These are phyloP conservation scores for Macrolepiota albuminosa DNA, from an alignment of 768 basidiomycete genomes.

Conservation along the genomic window DNA sequence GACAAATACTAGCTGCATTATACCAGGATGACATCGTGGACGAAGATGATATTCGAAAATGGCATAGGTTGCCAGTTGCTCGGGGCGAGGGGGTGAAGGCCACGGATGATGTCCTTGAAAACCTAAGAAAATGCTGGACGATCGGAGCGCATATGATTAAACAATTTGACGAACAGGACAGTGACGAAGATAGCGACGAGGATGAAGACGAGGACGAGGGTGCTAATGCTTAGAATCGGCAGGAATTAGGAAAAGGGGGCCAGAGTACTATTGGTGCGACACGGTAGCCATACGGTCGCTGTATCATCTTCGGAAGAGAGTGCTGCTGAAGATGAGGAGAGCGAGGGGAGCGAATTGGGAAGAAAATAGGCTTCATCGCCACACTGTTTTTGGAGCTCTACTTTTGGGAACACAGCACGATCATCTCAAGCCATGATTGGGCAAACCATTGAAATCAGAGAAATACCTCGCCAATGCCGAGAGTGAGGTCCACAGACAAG, in stretches of 20 bases:
- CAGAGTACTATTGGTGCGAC: neutral
- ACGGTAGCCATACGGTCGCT: neutral
- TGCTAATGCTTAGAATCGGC: neutral
- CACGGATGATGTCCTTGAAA: conserved; percentile 38
- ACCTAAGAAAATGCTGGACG: conserved; percentile 63
- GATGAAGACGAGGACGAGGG: conserved; percentile 3
- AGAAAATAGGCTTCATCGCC: no score
- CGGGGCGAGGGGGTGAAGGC: conserved; percentile 44
- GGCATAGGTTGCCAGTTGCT: conserved; percentile 62
- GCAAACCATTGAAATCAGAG: neutral
- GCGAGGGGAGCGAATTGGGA: neutral
- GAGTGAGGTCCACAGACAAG: neutral
- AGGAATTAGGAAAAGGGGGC: neutral
- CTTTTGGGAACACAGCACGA: neutral
- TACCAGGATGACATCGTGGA: conserved; percentile 93
- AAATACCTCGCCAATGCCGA: neutral
- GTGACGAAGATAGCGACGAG: conserved; percentile 16
- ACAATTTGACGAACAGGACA: conserved; percentile 70
- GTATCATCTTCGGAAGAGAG: neutral
- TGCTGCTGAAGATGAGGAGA: neutral
- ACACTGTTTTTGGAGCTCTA: neutral
- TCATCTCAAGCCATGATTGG: neutral
- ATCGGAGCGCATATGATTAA: conserved; percentile 73
- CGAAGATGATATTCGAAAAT: conserved; percentile 84
- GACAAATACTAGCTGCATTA: conserved; percentile 76